phyloP scores from a whole-genome alignment of 257 asterid genomes.

The Osmanthus fragrans region DNA sequence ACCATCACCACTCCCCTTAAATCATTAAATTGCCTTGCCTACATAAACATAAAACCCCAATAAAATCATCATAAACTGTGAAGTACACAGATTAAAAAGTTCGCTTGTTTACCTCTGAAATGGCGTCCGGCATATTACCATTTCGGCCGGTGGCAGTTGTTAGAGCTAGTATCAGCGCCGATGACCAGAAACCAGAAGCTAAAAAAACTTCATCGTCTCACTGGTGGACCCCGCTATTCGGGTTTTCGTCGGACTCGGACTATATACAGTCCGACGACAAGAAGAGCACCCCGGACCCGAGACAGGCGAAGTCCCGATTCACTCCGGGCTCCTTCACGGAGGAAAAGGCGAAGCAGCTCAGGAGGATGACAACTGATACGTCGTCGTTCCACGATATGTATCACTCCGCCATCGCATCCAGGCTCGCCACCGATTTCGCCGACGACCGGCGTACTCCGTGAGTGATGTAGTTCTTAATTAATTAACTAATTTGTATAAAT shows the following conservation, averaged over 20 bases:
- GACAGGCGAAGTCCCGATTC: constrained; percentile 37
- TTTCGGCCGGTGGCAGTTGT: constrained; percentile 31
- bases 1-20: background rate
- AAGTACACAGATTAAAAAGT: background rate
- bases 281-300: constrained; percentile 24
- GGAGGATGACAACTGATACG: constrained; percentile 51
- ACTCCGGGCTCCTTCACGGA: constrained; percentile 56
- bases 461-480: background rate
- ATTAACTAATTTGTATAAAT: background rate
- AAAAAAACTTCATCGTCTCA: constrained; percentile 29
- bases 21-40: background rate
- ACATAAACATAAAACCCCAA: background rate
- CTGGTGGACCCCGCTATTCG: constrained; percentile 76
- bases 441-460: constrained; percentile 15
- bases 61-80: background rate
- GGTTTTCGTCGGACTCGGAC: constrained; percentile 63
- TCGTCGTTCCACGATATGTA: constrained; percentile 61
- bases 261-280: constrained; percentile 32
- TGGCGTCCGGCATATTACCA: constrained; percentile 38
- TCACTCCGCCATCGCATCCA: constrained; percentile 77
- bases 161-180: constrained; percentile 24
- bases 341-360: constrained; percentile 64
- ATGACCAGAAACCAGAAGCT: constrained; percentile 23
- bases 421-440: constrained; percentile 71
- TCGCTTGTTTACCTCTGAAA: background rate